Evolutionary conservation across 2,329 filamentous ascomycete genomes (phyloP).

Genomic region (Trichophyton rubrum): DNA sequence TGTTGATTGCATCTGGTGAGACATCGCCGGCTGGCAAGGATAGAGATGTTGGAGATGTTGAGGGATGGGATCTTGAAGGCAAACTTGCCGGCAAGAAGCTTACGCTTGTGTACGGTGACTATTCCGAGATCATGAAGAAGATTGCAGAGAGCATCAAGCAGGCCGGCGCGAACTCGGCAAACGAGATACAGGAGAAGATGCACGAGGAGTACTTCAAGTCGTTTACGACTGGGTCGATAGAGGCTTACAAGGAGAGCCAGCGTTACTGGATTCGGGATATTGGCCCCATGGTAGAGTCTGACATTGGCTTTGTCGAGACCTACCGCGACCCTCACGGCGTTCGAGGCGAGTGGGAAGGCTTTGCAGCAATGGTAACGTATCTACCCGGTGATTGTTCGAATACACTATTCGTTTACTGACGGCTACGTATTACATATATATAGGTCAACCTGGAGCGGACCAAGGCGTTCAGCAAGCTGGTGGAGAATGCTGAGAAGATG

Average conservation of each 20-base stretch:
- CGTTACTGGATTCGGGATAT: slow-evolving; percentile 74
- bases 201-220: slow-evolving; percentile 61
- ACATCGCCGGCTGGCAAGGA: slow-evolving; percentile 48
- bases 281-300: slow-evolving; percentile 64
- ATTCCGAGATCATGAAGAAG: slow-evolving; percentile 56
- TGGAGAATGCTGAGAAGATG: slow-evolving; percentile 64
- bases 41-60: slow-evolving; percentile 56
- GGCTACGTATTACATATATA: slow-evolving; percentile 29
- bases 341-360: slow-evolving; percentile 74
- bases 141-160: slow-evolving; percentile 54
- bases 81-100: slow-evolving; percentile 54
- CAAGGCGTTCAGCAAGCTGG: slow-evolving; percentile 71
- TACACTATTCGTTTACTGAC: slow-evolving; percentile 15
- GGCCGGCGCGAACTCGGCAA: slow-evolving; percentile 57
- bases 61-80: slow-evolving; percentile 49
- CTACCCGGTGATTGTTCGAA: slow-evolving; percentile 13
- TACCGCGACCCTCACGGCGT: slow-evolving; percentile 73
- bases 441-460: slow-evolving; percentile 78
- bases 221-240: slow-evolving; percentile 60
- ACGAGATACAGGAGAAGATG: slow-evolving; percentile 63
- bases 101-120: slow-evolving; percentile 61
- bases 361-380: slow-evolving; percentile 48
- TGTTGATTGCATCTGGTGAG: slow-evolving; percentile 60
- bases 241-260: slow-evolving; percentile 69
- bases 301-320: slow-evolving; percentile 75